phyloP scores from a whole-genome alignment of 2,329 filamentous ascomycete species.

The Blastomyces parvus region DNA sequence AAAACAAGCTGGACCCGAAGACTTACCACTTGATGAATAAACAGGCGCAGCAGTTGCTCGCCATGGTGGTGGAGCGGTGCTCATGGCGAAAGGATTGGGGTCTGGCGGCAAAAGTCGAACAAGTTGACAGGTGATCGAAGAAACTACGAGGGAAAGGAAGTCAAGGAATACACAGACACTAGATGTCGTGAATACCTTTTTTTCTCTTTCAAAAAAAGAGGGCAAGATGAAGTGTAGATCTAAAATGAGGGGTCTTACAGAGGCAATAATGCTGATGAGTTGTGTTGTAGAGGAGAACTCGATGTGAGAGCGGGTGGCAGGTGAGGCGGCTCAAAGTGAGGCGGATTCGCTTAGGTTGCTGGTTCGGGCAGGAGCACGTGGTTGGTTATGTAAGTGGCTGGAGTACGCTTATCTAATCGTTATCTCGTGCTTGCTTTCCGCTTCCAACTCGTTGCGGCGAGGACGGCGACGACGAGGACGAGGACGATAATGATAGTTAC shows the following conservation, averaged over 20 bases:
- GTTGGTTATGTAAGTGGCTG: background rate
- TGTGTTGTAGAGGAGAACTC: background rate
- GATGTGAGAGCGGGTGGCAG: background rate
- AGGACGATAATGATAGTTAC: background rate
- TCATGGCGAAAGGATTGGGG: slow-evolving; percentile 25
- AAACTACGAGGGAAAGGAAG: background rate
- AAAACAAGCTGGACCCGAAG: background rate
- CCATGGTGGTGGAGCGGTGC: slow-evolving; percentile 33
- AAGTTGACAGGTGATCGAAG: background rate
- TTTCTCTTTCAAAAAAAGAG: background rate
- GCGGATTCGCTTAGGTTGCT: slow-evolving; percentile 16
- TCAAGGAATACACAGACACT: background rate
- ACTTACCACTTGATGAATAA: slow-evolving; percentile 28
- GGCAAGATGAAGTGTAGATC: background rate
- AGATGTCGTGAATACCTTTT: background rate
- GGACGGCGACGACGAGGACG: background rate
- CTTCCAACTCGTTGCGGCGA: background rate
- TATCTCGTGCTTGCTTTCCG: background rate
- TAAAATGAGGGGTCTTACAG: slow-evolving; percentile 3
- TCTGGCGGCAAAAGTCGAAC: background rate
- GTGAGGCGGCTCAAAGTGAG: slow-evolving; percentile 8
- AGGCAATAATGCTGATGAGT: background rate
- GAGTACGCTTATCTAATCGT: background rate
- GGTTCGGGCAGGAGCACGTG: slow-evolving; percentile 5
- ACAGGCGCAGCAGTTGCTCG: slow-evolving; percentile 24